Evolutionary conservation across 1,284 basidiomycete genomes (phyloP), one percentile per base, ranked within the genome.

Genomic region (Austroboletus niveus): DNA sequence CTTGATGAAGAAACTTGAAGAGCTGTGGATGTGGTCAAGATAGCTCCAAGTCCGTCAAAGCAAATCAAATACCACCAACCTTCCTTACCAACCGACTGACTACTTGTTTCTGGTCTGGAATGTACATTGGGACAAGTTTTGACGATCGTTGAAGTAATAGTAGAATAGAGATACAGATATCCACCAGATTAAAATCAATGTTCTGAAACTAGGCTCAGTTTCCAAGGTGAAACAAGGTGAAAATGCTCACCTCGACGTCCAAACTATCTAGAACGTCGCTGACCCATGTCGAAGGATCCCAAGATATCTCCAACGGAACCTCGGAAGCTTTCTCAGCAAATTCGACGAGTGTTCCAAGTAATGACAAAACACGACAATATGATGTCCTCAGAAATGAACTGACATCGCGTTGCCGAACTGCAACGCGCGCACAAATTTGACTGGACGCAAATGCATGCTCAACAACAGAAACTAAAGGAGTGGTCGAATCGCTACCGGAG

Each of bases 1-100:
- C 71, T 0, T 84, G 80, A 7, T 80, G 79, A 20, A 98, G 77
- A 66, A 92, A 97, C 43, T 74, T 75, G 54, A 98, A 77, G 1
- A 98, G 76, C 79, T 91, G 71, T 46, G 62, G 50, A 45, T 44
- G 48, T 40, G 14, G 48, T 53, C 49, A 55, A 46, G 49, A 47
- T 39, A 30, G 2, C 20, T 22, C 41, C 14, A 1, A 2, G 36
- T n/a, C 47, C 29, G n/a, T 4, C 22, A 24, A 5, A 40, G 44
- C 10, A 8, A 24, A 40, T 30, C 36, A 11, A 17, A 35, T 2
- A 44, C 31, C 24, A 39, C 76, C 43, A 43, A 81, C 80, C 51
- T 70, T 72, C 47, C 69, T 78, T 42, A 87, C 75, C 71, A 89
- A 79, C 51, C 77, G 78, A 47, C 72, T 72, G 69, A 85, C 79